Conservation (phyloP, 805 yeast genomes). For the Ogataea nakhonphanomensis region DNA sequence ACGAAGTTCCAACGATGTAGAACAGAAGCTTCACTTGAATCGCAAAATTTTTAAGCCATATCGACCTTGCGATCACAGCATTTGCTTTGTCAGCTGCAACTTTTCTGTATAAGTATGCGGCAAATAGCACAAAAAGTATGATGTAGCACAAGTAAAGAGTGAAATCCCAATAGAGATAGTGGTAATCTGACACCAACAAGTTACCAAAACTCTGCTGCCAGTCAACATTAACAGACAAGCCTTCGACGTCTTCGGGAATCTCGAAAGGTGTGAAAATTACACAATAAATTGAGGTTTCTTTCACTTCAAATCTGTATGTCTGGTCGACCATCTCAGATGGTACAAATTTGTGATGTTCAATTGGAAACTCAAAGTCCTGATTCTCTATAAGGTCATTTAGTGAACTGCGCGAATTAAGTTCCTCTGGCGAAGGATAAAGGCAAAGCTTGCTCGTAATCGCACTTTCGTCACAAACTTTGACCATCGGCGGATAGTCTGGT, state of each 20-base stretch:
- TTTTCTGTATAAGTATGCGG: conserved; percentile 14
- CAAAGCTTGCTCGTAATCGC: conserved; percentile 24
- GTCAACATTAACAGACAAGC: conserved; percentile 21
- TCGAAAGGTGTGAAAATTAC: conserved; percentile 20
- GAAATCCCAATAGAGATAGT: conserved; percentile 23
- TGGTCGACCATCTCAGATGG: conserved; percentile 4
- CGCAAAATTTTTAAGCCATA: conserved; percentile 19
- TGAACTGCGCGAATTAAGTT: conserved; percentile 7
- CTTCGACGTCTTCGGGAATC: conserved; percentile 9
- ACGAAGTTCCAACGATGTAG: conserved; percentile 16
- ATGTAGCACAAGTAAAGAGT: conserved; percentile 23
- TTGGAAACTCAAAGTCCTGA: conserved; percentile 12
- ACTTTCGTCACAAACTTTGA: conserved; percentile 33
- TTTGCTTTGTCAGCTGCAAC: conserved; percentile 17
- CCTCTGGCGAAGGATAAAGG: conserved; percentile 18
- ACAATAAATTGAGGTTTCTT: conserved; percentile 28
- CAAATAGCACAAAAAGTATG: conserved; percentile 13
- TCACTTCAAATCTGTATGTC: conserved; percentile 17
- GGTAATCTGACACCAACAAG: conserved; percentile 29
- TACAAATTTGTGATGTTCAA: conserved; percentile 18
- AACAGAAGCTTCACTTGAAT: conserved; percentile 29
- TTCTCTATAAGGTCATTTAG: conserved; percentile 21
- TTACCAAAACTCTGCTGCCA: conserved; percentile 35
- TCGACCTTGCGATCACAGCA: conserved; percentile 17
- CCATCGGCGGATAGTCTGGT: conserved; percentile 23